A percentile compares a stretch with the other conserved stretches of the same genome.
Evolutionary conservation across 2,329 filamentous ascomycete genomes (phyloP).

Genomic region (Aspergillus felis): DNA sequence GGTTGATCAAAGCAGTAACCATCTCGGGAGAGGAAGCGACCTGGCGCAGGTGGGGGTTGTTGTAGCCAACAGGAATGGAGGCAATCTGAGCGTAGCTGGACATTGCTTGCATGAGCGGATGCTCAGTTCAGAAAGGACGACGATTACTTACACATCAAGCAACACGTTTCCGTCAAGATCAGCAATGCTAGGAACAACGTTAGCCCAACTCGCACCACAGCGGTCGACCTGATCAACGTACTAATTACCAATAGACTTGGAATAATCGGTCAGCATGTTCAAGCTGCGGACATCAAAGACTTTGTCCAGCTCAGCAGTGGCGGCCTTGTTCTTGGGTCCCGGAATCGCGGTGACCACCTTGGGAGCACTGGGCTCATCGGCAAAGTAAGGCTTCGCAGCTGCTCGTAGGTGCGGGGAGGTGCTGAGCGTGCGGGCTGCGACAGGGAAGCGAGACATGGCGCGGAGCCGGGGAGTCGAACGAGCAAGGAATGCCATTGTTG

Average conservation of each 20-base stretch:
- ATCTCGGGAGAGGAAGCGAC: slow-evolving; percentile 74
- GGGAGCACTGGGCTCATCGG: slow-evolving; percentile 56
- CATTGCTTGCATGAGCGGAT: background rate
- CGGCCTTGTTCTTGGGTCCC: slow-evolving; percentile 68
- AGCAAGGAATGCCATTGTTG: slow-evolving; percentile 35
- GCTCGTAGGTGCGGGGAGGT: slow-evolving; percentile 34
- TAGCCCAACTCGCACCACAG: slow-evolving; percentile 10
- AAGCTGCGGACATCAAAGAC: slow-evolving; percentile 83
- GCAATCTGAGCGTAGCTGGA: slow-evolving; percentile 81
- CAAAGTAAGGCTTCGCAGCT: slow-evolving; percentile 51
- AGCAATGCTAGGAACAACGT: slow-evolving; percentile 37
- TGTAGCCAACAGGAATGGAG: slow-evolving; percentile 89
- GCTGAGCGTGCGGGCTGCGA: slow-evolving; percentile 29
- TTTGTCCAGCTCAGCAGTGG: slow-evolving; percentile 65
- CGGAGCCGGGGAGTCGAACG: slow-evolving; percentile 34
- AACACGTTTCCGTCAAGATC: slow-evolving; percentile 51
- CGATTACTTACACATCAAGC: slow-evolving; percentile 46
- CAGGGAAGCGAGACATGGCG: slow-evolving; percentile 30
- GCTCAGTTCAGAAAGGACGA: background rate
- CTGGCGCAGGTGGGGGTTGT: slow-evolving; percentile 71
- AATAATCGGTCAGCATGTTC: slow-evolving; percentile 78
- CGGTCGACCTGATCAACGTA: slow-evolving; percentile 23
- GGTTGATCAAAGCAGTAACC: slow-evolving; percentile 76
- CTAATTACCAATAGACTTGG: slow-evolving; percentile 75
- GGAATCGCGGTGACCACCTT: slow-evolving; percentile 61